Evolutionary conservation across 768 basidiomycete genomes (phyloP), one percentile per base, ranked within the genome.

Genomic region (Cystofilobasidium macerans): DNA sequence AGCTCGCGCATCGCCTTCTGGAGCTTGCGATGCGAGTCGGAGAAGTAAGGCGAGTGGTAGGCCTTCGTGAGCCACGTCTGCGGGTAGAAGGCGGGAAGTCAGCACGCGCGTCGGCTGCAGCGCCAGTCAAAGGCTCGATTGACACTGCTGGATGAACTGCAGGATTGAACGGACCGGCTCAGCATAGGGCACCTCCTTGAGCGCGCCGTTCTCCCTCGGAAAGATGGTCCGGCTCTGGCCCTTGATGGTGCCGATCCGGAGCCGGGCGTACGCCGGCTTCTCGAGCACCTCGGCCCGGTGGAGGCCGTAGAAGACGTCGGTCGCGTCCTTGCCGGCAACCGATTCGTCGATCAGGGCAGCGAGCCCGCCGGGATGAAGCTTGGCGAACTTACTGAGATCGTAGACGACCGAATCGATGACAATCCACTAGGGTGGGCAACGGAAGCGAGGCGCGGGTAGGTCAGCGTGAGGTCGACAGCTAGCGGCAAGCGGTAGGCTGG

Each of bases 301-400:
- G 45, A 97, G 84, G 61, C 87, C 83, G 71, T 86, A 95, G 79
- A 97, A 95, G 6, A 82, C 82, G 40, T 89, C 86, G 0, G 91
- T 94, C 1, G 86, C 86, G 71, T 95, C 91, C 74, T 88, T 81
- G 12, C 89, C 91, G 59, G 88, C 89, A 85, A 56, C 20, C 30
- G 18, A 45, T 1, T 30, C 8, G 71, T 88, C 85, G n/a, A 85
- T 75, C 24, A 95, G 80, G 40, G 90, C 89, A 2, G 83, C 81
- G 0, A 80, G 75, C 14, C 91, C 91, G 57, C 91, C 92, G 0
- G 89, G 92, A 30, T 95, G 92, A 70, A 92, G 78, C 57, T 79
- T 80, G 61, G 82, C 82, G 77, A 95, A 94, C 72, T 83, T 85
- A 60, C 85, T 84, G 30, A 95, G 77, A 74, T 92, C 85, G 73